Conservation (phyloP, 805 yeast species). For the Saturnispora gosingensis region DNA sequence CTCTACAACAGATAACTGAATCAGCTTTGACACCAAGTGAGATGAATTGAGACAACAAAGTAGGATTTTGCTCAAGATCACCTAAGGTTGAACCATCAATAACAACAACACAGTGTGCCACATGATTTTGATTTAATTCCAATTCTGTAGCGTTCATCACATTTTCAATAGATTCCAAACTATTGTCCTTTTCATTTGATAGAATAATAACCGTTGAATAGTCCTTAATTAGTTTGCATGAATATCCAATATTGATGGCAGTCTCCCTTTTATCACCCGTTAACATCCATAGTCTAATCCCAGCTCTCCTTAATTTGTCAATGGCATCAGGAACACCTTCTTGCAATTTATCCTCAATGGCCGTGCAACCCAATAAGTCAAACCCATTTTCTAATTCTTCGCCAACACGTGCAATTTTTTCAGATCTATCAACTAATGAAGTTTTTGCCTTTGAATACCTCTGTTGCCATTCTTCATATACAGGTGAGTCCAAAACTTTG, state of each 20-base stretch:
- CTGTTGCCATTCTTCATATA: conserved; percentile 57
- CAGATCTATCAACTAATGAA: conserved; percentile 56
- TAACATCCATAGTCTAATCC: conserved; percentile 94
- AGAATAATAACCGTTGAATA: conserved; percentile 82
- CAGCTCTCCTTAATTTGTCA: conserved; percentile 85
- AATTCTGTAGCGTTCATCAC: conserved; percentile 66
- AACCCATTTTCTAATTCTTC: conserved; percentile 60
- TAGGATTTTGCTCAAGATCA: conserved; percentile 61
- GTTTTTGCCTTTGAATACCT: conserved; percentile 71
- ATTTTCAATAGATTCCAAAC: conserved; percentile 23
- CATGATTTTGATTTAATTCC: conserved; percentile 60
- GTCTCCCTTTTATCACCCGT: conserved; percentile 98
- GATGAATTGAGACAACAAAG: conserved; percentile 64
- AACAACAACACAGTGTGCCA: conserved; percentile 92
- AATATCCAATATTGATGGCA: conserved; percentile 93
- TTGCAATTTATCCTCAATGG: conserved; percentile 94
- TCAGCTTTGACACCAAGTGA: conserved; percentile 83
- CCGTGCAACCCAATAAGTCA: conserved; percentile 81
- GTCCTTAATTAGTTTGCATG: conserved; percentile 88
- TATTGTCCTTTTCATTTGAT: conserved; percentile 18
- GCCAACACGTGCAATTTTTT: conserved; percentile 63
- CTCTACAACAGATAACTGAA: conserved; percentile 91
- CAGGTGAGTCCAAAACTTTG: conserved; percentile 52
- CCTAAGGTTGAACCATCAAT: conserved; percentile 87
- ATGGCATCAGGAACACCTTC: conserved; percentile 95